Evolutionary conservation across 495 filamentous ascomycete species (phyloP).

Genomic region (Pyrenopolyporus hunteri): DNA sequence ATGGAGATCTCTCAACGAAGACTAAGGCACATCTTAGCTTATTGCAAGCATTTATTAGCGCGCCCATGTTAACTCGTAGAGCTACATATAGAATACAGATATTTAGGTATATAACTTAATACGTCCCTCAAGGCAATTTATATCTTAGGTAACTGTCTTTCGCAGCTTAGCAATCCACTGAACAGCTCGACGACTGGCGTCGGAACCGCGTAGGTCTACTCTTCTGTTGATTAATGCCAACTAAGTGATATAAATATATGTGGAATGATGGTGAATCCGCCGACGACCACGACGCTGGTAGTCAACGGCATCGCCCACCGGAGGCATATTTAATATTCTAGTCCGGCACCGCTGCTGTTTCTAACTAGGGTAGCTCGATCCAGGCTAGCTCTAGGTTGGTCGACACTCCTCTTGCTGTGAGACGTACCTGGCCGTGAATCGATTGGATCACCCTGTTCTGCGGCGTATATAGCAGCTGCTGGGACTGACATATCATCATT

Average conservation of each 20-base stretch:
- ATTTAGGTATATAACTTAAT: conserved; percentile 13
- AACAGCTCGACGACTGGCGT: neutral
- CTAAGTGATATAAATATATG: too few species aligned
- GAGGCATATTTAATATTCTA: conserved; percentile 47
- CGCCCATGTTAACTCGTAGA: conserved; percentile 1
- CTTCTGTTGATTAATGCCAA: too few species aligned
- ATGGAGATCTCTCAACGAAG: conserved; percentile 11
- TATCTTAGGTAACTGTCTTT: neutral
- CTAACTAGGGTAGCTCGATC: conserved; percentile 52
- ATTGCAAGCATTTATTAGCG: conserved; percentile 14
- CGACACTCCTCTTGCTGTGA: conserved; percentile 41
- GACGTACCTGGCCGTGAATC: conserved; percentile 38
- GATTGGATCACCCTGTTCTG: conserved; percentile 48
- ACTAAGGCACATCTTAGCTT: conserved; percentile 7
- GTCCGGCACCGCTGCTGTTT: conserved; percentile 52
- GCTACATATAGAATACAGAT: conserved; percentile 6
- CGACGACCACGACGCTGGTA: neutral
- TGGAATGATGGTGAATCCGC: neutral
- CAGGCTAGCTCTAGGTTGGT: conserved; percentile 47
- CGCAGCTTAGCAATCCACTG: neutral
- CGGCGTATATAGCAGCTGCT: conserved; percentile 44
- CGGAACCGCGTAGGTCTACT: neutral
- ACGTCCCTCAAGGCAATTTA: conserved; percentile 1
- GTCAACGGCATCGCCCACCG: conserved; percentile 4
- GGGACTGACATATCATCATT: conserved; percentile 49